These are phyloP conservation scores for Solanum clarkiae DNA, from an alignment of 257 asterid species.

Conservation along the genomic window DNA sequence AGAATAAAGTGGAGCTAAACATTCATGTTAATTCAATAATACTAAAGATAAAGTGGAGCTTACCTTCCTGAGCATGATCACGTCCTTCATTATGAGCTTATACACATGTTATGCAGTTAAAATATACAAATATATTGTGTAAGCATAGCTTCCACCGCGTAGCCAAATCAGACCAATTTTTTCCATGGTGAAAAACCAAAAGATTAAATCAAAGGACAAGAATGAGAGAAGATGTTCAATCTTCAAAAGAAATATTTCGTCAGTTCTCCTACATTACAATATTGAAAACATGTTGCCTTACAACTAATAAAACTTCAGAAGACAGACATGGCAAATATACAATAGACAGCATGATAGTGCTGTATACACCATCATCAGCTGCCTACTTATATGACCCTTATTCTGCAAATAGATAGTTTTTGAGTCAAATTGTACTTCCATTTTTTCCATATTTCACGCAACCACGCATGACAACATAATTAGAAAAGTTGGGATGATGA, in stretches of 20 bases:
- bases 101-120: not conserved
- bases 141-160: not conserved
- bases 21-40: not conserved
- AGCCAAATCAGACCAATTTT: not conserved
- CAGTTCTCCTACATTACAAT: not conserved
- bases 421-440: not conserved
- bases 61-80: not conserved
- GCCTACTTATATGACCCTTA: not conserved
- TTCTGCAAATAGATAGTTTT: not conserved
- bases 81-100: not conserved
- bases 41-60: not conserved
- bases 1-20: not conserved
- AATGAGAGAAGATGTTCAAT: not conserved
- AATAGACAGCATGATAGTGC: not conserved
- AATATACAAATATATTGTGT: not conserved
- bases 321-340: not conserved
- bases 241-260: not conserved
- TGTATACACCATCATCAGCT: not conserved
- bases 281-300: not conserved
- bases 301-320: not conserved
- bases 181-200: not conserved
- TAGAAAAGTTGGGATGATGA: not conserved
- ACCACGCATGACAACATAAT: not conserved
- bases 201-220: not conserved
- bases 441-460: not conserved